Evolutionary conservation across 257 asterid genomes (phyloP), one percentile per base, ranked within the genome.

Genomic region (Solanum megistacrolobum): DNA sequence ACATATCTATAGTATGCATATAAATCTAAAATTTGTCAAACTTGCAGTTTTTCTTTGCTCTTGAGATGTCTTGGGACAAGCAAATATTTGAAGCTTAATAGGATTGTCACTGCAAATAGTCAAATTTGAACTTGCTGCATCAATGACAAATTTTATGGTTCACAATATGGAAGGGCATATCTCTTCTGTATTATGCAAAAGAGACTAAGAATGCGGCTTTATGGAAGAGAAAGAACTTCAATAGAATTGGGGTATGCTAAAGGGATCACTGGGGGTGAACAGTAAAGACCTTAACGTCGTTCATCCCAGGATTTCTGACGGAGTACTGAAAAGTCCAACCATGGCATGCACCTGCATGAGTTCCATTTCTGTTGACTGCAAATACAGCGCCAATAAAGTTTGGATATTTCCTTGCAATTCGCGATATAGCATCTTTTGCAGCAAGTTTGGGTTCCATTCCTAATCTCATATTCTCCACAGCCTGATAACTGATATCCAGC

Each of bases 311-410:
- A 89, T 91, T 93, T 89, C 94, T 93, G 71, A 96, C 98, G 0
- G 99, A 95, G 93, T 97, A 96, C 90, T 95, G 96, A 84, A 97
- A 97, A 68, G 98, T 96, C 99, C 99, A 97, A 52, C 99, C 98
- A 89, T 96, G 93, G 93, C 98, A 96, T 58, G 99, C 99, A 25
- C 99, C 99, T 3, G 96, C 98, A 87, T 97, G 99, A 43, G 84
- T 88, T 2, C 99, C 99, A 41, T 89, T 89, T 91, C 89, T 94
- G 84, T 92, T 90, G 25, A 97, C 92, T 2, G 98, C 99, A 88
- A 97, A 95, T 89, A 95, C 89, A 39, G 99, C 99, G 89, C 99
- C 99, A 2, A 94, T 92, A 83, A 97, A 97, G 89, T 92, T 86
- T 0, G 98, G 99, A 89, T 81, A 97, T 90, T 93, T 96, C 88